phyloP scores from a whole-genome alignment of 2,329 filamentous ascomycete genomes.

The Colletotrichum navitas region DNA sequence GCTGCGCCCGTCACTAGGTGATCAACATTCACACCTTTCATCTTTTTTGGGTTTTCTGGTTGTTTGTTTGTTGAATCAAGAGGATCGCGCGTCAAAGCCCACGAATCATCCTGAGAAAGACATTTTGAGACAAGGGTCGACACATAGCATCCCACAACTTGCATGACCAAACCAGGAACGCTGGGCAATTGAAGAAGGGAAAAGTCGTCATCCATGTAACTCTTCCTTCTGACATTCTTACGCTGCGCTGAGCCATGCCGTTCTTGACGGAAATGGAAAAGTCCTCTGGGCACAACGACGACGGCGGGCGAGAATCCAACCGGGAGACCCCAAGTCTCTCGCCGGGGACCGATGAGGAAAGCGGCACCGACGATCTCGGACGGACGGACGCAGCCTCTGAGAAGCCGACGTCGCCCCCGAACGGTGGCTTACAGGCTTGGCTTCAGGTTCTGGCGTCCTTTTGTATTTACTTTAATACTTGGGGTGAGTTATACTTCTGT shows the following conservation, averaged over 20 bases:
- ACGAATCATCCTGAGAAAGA: neutral
- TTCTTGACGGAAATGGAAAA: slow-evolving; percentile 25
- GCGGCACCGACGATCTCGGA: slow-evolving; percentile 9
- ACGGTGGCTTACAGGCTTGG: slow-evolving; percentile 58
- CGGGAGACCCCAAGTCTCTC: slow-evolving; percentile 13
- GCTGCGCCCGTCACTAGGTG: neutral
- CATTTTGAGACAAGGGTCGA: neutral
- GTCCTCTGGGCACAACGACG: neutral
- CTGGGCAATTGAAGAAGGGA: neutral
- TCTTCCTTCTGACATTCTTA: neutral
- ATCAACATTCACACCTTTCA: neutral
- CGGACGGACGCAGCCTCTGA: neutral
- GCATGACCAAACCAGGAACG: neutral
- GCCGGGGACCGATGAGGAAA: slow-evolving; percentile 26
- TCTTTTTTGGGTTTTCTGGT: neutral
- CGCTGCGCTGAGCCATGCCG: slow-evolving; percentile 4
- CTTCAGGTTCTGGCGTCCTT: slow-evolving; percentile 61
- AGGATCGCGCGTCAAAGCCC: neutral
- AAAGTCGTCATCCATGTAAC: slow-evolving; percentile 9
- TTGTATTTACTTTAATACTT: slow-evolving; percentile 63
- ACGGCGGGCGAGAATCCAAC: neutral
- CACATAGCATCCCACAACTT: neutral
- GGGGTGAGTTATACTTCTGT: slow-evolving; percentile 30
- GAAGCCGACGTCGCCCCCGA: slow-evolving; percentile 35
- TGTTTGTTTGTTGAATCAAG: neutral